phyloP scores from a whole-genome alignment of 2,329 filamentous ascomycete species.

The Epichloe glyceriae region DNA sequence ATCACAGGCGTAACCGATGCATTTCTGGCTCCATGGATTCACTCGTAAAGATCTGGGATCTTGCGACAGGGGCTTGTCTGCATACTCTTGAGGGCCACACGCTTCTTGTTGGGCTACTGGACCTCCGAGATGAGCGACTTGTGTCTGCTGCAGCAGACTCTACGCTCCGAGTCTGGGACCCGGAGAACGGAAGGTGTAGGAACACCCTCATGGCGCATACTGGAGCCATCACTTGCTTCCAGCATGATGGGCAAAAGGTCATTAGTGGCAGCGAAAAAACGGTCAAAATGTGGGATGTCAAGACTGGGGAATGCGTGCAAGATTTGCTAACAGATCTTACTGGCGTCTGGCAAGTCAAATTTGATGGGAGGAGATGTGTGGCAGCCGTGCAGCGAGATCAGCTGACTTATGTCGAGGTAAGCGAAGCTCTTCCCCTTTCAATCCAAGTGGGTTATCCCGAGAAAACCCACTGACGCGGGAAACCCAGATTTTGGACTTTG shows the following conservation, averaged over 20 bases:
- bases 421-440: slow-evolving; percentile 14
- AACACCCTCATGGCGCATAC: slow-evolving; percentile 87
- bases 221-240: slow-evolving; percentile 95
- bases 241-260: slow-evolving; percentile 92
- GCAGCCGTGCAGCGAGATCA: slow-evolving; percentile 89
- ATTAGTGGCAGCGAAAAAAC: slow-evolving; percentile 93
- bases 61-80: slow-evolving; percentile 71
- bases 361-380: slow-evolving; percentile 88
- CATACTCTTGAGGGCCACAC: slow-evolving; percentile 89
- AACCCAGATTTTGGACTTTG: slow-evolving; percentile 84
- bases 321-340: slow-evolving; percentile 86
- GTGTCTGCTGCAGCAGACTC: slow-evolving; percentile 94
- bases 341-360: slow-evolving; percentile 98
- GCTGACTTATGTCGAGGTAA: slow-evolving; percentile 90
- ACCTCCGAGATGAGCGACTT: slow-evolving; percentile 76
- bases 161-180: slow-evolving; percentile 93
- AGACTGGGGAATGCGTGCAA: slow-evolving; percentile 80
- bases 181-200: slow-evolving; percentile 80
- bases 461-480: not conserved
- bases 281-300: slow-evolving; percentile 97
- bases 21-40: slow-evolving; percentile 99
- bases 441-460: too few relatives aligned
- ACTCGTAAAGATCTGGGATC: slow-evolving; percentile 92
- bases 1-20: slow-evolving; percentile 82
- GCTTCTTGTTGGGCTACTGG: slow-evolving; percentile 81